Conservation (phyloP, 1,284 basidiomycete species). For the Microbotryum saponariae region DNA sequence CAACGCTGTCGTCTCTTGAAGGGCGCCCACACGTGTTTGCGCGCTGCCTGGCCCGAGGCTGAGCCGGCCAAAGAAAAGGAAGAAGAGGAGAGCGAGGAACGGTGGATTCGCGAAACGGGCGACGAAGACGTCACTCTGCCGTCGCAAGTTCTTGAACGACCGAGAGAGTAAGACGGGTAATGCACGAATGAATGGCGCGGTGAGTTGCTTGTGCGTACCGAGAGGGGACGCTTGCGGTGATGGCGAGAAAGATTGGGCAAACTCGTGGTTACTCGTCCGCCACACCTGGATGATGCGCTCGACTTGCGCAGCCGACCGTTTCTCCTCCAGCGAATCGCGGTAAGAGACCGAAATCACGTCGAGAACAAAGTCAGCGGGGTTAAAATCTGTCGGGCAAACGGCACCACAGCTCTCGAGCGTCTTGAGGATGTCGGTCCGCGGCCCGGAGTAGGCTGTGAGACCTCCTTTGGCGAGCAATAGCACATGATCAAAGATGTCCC, state of each 20-base stretch:
- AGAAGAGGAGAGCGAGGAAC: conserved; percentile 38
- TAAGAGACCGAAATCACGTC: conserved; percentile 27
- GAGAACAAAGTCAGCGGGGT: conserved; percentile 32
- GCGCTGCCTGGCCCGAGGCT: conserved; percentile 40
- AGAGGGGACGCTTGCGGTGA: not conserved
- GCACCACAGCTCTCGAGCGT: conserved; percentile 40
- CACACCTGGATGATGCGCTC: conserved; percentile 9
- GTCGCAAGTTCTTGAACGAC: conserved; percentile 30
- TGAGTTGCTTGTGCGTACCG: not conserved
- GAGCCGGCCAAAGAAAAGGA: conserved; percentile 44
- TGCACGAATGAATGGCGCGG: conserved; percentile 17
- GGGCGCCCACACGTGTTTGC: conserved; percentile 44
- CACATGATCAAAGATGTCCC: conserved; percentile 45
- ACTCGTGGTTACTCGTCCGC: not conserved
- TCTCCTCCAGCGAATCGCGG: conserved; percentile 3
- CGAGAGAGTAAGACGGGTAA: conserved; percentile 25
- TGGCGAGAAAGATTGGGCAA: not conserved
- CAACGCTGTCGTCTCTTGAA: conserved; percentile 32
- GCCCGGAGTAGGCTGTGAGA: conserved; percentile 41
- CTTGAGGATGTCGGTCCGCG: conserved; percentile 36
- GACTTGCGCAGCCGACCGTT: conserved; percentile 5
- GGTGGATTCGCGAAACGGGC: conserved; percentile 30
- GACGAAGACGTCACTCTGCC: conserved; percentile 30
- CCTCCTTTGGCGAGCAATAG: conserved; percentile 50
- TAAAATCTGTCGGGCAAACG: conserved; percentile 21